phyloP scores from a whole-genome alignment of 1,284 basidiomycete species.

The Anthracocystis panici-leucophaei region DNA sequence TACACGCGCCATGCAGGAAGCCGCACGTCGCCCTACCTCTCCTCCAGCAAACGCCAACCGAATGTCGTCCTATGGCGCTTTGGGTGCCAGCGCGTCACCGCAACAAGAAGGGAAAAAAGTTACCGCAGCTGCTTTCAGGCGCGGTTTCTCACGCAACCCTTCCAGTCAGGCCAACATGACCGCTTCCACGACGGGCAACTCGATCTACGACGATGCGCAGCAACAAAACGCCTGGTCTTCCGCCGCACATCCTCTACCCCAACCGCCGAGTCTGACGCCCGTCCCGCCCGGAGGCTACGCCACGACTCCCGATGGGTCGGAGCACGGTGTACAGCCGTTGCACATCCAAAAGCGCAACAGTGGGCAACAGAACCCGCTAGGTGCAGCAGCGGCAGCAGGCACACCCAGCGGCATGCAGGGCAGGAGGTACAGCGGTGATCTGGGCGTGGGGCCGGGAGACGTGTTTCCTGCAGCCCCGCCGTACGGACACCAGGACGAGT shows the following conservation, averaged over 20 bases:
- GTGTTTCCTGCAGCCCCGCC: slow-evolving; percentile 46
- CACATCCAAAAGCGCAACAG: slow-evolving; percentile 52
- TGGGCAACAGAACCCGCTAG: slow-evolving; percentile 19
- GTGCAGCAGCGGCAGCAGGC: slow-evolving; percentile 32
- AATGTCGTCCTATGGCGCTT: slow-evolving; percentile 35
- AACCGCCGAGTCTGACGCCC: slow-evolving; percentile 23
- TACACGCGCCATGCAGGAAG: slow-evolving; percentile 59
- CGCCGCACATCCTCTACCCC: slow-evolving; percentile 22
- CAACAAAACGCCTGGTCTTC: neutral
- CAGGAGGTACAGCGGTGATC: slow-evolving; percentile 29
- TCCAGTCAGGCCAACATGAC: slow-evolving; percentile 41
- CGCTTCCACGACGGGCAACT: neutral
- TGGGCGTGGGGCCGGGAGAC: slow-evolving; percentile 22
- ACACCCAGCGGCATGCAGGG: slow-evolving; percentile 31
- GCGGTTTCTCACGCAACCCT: slow-evolving; percentile 56
- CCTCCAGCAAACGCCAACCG: slow-evolving; percentile 15
- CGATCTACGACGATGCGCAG: slow-evolving; percentile 20
- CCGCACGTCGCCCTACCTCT: slow-evolving; percentile 52
- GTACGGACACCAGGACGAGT: slow-evolving; percentile 20
- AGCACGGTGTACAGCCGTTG: slow-evolving; percentile 35
- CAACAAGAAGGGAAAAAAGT: slow-evolving; percentile 58
- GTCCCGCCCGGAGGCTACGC: slow-evolving; percentile 28
- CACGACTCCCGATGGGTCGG: slow-evolving; percentile 17
- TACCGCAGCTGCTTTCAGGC: slow-evolving; percentile 62
- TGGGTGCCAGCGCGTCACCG: slow-evolving; percentile 12